A percentile compares a stretch with the other conserved stretches of the same genome.
Evolutionary conservation across 2,329 filamentous ascomycete species (phyloP).

Genomic region (Chaetomium olivaceum): DNA sequence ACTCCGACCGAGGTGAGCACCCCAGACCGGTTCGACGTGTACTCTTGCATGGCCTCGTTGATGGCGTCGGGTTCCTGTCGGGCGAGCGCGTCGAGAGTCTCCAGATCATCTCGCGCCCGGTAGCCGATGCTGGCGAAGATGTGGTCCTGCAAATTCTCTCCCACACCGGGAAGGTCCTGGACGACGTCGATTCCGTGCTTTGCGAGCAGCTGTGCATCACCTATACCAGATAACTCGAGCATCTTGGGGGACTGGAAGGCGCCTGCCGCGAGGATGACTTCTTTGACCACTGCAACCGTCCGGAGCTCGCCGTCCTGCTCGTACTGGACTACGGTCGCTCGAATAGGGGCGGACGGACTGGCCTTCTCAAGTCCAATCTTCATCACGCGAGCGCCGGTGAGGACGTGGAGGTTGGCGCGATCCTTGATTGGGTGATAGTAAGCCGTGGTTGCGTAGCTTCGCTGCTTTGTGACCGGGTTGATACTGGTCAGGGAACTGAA

Average conservation of each 20-base stretch:
- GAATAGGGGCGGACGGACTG: no score
- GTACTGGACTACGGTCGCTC: conserved; percentile 38
- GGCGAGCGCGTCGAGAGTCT: conserved; percentile 12
- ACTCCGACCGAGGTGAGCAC: conserved; percentile 14
- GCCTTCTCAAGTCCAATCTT: no score
- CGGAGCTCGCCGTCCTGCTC: conserved; percentile 26
- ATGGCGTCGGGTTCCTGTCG: conserved; percentile 13
- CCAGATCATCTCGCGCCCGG: not conserved
- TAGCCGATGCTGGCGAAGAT: conserved; percentile 36
- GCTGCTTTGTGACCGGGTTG: no score
- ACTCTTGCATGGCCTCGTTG: conserved; percentile 12
- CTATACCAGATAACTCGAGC: conserved; percentile 41
- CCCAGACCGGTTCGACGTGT: conserved; percentile 9
- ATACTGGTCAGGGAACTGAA: no score
- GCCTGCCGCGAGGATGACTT: conserved; percentile 47
- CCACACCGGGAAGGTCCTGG: conserved; percentile 46
- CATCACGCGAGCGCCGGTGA: no score
- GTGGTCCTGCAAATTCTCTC: conserved; percentile 43
- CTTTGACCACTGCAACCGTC: conserved; percentile 29
- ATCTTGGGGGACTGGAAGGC: conserved; percentile 41
- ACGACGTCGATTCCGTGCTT: conserved; percentile 41
- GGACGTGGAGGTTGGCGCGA: no score
- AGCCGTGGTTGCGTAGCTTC: no score
- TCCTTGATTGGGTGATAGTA: no score
- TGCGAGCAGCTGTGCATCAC: conserved; percentile 43